These are phyloP conservation scores for Neurospora africana DNA, from an alignment of 495 filamentous ascomycete genomes.

Conservation along the genomic window DNA sequence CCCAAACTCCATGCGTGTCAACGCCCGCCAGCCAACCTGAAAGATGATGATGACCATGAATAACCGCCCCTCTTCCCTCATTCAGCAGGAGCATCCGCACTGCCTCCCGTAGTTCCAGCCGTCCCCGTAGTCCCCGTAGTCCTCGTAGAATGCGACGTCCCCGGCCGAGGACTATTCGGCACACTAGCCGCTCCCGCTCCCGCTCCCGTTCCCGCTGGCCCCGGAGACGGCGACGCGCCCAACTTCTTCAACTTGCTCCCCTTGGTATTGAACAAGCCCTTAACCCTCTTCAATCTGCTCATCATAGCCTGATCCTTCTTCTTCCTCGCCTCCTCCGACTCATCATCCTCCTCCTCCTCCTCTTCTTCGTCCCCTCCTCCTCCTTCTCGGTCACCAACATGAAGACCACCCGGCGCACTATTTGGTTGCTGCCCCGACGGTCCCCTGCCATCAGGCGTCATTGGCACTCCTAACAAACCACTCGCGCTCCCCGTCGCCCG, in stretches of 20 bases:
- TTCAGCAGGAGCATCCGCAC: not conserved
- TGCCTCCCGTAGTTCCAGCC: not conserved
- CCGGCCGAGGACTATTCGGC: slow-evolving; percentile 14
- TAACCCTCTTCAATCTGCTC: slow-evolving; percentile 43
- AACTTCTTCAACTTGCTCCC: slow-evolving; percentile 30
- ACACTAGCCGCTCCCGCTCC: not conserved
- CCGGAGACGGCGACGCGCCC: slow-evolving; percentile 11
- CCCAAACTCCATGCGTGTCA: not conserved
- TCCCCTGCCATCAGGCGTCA: slow-evolving; percentile 7
- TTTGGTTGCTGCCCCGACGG: not conserved
- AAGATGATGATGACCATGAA: not conserved
- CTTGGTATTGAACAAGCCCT: slow-evolving; percentile 48
- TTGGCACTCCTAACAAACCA: not conserved
- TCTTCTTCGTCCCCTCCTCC: not conserved
- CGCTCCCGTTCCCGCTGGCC: not conserved
- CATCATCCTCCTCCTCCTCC: slow-evolving; percentile 21
- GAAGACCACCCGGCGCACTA: not conserved
- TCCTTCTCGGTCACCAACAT: not conserved
- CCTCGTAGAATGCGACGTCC: slow-evolving; percentile 16
- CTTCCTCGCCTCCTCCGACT: slow-evolving; percentile 31
- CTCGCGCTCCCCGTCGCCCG: not conserved
- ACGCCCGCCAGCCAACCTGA: not conserved
- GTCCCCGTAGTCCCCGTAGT: not conserved
- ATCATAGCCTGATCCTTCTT: slow-evolving; percentile 47
- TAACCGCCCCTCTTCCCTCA: not conserved